phyloP scores from a whole-genome alignment of 2,329 filamentous ascomycete species.

The Colletotrichum noveboracense region DNA sequence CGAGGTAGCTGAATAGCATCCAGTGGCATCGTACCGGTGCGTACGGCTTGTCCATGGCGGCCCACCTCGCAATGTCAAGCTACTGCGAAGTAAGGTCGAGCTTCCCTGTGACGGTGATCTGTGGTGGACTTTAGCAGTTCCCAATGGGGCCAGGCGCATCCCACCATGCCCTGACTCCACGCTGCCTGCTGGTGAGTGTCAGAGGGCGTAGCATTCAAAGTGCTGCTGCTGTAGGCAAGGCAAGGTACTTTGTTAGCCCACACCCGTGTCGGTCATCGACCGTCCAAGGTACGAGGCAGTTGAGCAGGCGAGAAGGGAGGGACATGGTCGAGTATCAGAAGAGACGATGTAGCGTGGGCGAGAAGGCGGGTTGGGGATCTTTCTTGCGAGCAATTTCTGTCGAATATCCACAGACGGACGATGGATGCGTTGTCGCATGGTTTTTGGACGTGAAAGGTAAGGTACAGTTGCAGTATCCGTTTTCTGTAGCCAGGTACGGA shows the following conservation, averaged over 20 bases:
- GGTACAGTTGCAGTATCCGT: background rate
- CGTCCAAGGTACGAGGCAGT: background rate
- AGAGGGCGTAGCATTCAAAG: background rate
- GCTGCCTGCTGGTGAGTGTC: conserved; percentile 5
- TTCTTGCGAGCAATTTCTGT: background rate
- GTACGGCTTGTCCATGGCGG: conserved; percentile 2
- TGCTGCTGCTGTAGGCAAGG: background rate
- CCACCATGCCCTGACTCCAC: background rate
- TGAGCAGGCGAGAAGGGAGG: background rate
- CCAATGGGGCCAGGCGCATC: conserved; percentile 19
- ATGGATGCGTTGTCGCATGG: background rate
- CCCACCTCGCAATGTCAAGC: background rate
- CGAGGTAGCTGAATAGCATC: background rate
- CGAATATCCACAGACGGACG: background rate
- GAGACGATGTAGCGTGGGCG: background rate
- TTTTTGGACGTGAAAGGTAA: background rate
- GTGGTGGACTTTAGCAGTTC: conserved; percentile 14
- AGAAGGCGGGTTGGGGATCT: background rate
- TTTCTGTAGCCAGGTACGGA: background rate
- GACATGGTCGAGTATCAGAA: conserved; percentile 1
- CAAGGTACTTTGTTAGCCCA: conserved; percentile 12
- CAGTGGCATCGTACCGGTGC: background rate
- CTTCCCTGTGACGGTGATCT: conserved; percentile 13
- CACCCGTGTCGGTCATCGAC: background rate
- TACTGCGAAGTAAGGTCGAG: background rate